These are phyloP conservation scores for Echeveria elegans DNA, from an alignment of 164 flowering plant species.

Conservation along the genomic window DNA sequence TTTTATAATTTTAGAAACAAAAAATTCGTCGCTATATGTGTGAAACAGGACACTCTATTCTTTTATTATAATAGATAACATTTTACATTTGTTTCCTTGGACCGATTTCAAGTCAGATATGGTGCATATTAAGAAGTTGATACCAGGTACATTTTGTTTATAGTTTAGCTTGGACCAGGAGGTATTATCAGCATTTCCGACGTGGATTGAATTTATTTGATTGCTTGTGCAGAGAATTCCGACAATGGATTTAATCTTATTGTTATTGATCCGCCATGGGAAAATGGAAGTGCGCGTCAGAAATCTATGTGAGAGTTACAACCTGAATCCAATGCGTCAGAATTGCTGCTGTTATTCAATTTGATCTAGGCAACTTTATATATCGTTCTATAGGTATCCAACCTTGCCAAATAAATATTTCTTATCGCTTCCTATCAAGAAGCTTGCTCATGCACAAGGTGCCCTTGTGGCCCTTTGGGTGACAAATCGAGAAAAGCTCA, in stretches of 20 bases:
- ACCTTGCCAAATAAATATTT: conserved; percentile 79
- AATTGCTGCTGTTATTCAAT: neutral
- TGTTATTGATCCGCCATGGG: conserved; percentile 96
- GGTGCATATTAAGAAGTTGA: conserved; percentile 51
- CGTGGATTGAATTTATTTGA: neutral
- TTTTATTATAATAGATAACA: conserved; percentile 9
- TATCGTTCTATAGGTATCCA: conserved; percentile 53
- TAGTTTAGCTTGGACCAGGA: neutral
- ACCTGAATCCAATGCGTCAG: neutral
- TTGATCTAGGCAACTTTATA: conserved; percentile 2
- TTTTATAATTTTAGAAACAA: too few relatives aligned
- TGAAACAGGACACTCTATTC: neutral
- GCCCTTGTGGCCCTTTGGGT: conserved; percentile 95
- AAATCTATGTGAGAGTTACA: conserved; percentile 43
- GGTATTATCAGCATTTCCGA: neutral
- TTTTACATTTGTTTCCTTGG: conserved; percentile 13
- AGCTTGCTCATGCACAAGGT: conserved; percentile 62
- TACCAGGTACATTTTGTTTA: conserved; percentile 71
- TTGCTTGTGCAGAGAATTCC: conserved; percentile 36
- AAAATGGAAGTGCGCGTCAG: conserved; percentile 78
- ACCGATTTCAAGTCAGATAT: conserved; percentile 73
- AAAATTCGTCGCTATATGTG: too few relatives aligned
- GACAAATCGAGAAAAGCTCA: conserved; percentile 83
- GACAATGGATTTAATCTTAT: conserved; percentile 72
- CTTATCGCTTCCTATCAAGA: conserved; percentile 74